Percentiles rank a stretch among this genome's conserved stretches.
Conservation (phyloP, 805 yeast genomes). For the Candida maris region DNA sequence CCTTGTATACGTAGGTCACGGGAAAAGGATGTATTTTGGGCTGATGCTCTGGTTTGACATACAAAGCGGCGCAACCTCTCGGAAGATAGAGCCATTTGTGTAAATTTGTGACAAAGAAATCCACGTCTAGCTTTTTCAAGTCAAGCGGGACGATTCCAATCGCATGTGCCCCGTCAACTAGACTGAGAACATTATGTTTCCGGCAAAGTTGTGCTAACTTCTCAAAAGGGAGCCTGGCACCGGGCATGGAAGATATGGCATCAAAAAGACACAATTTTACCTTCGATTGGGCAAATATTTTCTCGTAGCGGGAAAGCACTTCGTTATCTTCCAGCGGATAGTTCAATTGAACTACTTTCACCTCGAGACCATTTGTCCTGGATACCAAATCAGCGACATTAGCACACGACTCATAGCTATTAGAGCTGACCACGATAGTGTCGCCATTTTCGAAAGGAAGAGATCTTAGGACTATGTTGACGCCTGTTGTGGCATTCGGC, state of each 20-base stretch:
- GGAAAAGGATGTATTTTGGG: conserved; percentile 52
- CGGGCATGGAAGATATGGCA: conserved; percentile 63
- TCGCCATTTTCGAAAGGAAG: conserved; percentile 51
- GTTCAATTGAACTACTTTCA: conserved; percentile 35
- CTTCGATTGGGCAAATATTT: conserved; percentile 24
- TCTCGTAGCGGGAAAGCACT: conserved; percentile 33
- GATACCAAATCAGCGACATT: conserved; percentile 46
- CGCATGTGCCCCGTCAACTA: conserved; percentile 73
- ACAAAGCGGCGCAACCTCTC: conserved; percentile 54
- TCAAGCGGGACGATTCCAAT: conserved; percentile 51
- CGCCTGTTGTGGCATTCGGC: conserved; percentile 58
- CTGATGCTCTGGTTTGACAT: conserved; percentile 53
- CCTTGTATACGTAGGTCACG: conserved; percentile 46
- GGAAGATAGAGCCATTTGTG: conserved; percentile 71
- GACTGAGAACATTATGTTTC: conserved; percentile 44
- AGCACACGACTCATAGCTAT: conserved; percentile 52
- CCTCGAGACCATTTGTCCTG: conserved; percentile 31
- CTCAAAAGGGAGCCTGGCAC: conserved; percentile 54
- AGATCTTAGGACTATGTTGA: conserved; percentile 54
- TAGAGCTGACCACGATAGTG: conserved; percentile 43
- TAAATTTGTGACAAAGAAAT: conserved; percentile 56
- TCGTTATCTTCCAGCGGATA: conserved; percentile 45
- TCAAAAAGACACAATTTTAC: conserved; percentile 50
- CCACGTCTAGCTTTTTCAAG: conserved; percentile 45
- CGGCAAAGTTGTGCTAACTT: conserved; percentile 43